Conservation (phyloP, 306 rosid species). For the Prunus dulcis region DNA sequence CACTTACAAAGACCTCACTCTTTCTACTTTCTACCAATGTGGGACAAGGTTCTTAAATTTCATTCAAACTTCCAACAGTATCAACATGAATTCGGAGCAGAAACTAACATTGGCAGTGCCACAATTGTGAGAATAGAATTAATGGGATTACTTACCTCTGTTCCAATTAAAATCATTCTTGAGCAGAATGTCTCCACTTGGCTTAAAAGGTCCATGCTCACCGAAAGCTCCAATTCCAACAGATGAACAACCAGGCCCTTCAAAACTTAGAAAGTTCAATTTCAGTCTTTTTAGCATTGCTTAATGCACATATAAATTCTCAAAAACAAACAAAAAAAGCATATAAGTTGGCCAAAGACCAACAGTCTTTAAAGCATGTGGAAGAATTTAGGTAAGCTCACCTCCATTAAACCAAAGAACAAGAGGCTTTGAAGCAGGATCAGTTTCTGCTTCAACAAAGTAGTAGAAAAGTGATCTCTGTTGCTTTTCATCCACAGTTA, state of each 20-base stretch:
- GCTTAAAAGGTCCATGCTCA: slow-evolving; percentile 75
- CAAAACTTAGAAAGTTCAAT: slow-evolving; percentile 14
- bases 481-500: slow-evolving; percentile 27
- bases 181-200: slow-evolving; percentile 45
- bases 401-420: slow-evolving; percentile 74
- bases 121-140: no score
- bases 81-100: no score
- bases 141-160: slow-evolving; percentile 34
- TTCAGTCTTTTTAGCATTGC: no score
- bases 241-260: slow-evolving; percentile 89
- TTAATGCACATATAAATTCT: no score
- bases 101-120: no score
- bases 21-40: no score
- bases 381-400: not conserved
- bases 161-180: slow-evolving; percentile 65
- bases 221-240: slow-evolving; percentile 69
- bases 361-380: not conserved
- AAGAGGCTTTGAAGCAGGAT: slow-evolving; percentile 43
- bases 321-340: no score
- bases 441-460: slow-evolving; percentile 43
- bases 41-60: no score
- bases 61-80: no score
- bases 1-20: no score
- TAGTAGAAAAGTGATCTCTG: slow-evolving; percentile 42
- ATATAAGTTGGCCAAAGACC: no score